Conservation (phyloP, 495 filamentous ascomycete species). For the Cetradonia linearis region DNA sequence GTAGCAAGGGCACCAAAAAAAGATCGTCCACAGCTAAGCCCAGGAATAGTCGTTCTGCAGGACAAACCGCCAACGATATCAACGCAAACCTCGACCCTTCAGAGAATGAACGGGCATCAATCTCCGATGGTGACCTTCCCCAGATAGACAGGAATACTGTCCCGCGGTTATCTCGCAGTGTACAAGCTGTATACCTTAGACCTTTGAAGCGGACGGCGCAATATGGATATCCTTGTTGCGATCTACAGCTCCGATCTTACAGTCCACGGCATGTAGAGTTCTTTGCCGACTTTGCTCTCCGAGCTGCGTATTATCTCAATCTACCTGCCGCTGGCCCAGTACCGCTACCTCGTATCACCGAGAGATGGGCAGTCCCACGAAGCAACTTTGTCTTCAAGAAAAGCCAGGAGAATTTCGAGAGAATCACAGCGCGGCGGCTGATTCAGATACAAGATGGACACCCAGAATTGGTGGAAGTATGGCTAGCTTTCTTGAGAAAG, state of each 20-base stretch:
- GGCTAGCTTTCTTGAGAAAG: constrained; percentile 85
- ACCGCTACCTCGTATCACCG: constrained; percentile 73
- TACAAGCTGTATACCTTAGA: constrained; percentile 77
- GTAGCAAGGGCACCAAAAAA: background rate
- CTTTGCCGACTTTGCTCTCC: constrained; percentile 88
- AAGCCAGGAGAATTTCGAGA: constrained; percentile 93
- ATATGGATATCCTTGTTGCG: constrained; percentile 72
- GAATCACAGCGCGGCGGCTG: constrained; percentile 72
- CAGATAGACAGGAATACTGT: background rate
- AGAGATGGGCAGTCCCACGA: constrained; percentile 90
- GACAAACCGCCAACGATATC: no score
- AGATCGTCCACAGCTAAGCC: background rate
- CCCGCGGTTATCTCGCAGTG: constrained; percentile 53
- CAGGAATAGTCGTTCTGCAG: background rate
- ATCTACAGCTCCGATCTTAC: constrained; percentile 90
- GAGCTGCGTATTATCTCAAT: constrained; percentile 86
- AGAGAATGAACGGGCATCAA: background rate
- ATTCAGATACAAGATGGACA: constrained; percentile 93
- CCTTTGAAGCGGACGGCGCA: constrained; percentile 66
- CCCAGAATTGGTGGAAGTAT: constrained; percentile 75
- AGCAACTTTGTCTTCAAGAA: constrained; percentile 93
- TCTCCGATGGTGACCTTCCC: background rate
- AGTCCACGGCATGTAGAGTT: constrained; percentile 84
- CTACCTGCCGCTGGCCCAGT: constrained; percentile 80
- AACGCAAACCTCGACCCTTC: background rate